Conservation (phyloP, 1,139 yeast species). For the Suhomyces yuchorum region DNA sequence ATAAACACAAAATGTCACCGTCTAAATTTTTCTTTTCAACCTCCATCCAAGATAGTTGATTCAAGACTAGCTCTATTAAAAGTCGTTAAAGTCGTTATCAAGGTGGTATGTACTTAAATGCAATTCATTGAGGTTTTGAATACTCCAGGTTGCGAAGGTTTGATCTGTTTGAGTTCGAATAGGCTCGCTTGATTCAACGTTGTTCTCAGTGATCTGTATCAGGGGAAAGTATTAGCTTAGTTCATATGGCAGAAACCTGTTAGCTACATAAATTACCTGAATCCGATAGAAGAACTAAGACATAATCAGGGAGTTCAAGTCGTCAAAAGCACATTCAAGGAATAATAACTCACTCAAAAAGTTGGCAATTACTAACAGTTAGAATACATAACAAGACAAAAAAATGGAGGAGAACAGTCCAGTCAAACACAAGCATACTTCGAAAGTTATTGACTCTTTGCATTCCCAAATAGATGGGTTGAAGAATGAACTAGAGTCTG, state of each 20-base stretch:
- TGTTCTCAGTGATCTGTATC: background rate
- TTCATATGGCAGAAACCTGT: background rate
- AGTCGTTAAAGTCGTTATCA: conserved; percentile 5
- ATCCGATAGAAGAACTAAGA: too few species aligned
- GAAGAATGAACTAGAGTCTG: conserved; percentile 51
- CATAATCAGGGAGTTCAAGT: too few species aligned
- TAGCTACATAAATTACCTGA: too few species aligned
- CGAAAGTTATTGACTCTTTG: conserved; percentile 59
- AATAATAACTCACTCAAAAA: background rate
- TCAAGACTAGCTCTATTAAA: conserved; percentile 5
- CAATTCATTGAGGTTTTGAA: background rate
- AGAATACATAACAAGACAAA: background rate
- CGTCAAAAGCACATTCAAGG: too few species aligned
- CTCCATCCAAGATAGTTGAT: conserved; percentile 11
- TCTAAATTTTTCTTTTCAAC: conserved; percentile 15
- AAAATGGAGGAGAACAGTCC: conserved; percentile 16
- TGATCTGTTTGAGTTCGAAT: background rate
- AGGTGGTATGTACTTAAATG: conserved; percentile 5
- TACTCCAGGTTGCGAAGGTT: background rate
- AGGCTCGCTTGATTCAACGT: background rate
- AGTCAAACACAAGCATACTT: conserved; percentile 18
- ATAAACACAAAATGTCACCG: conserved; percentile 17
- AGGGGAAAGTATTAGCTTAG: background rate
- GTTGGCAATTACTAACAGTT: conserved; percentile 1
- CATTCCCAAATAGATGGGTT: conserved; percentile 56